A percentile compares a stretch with the other conserved stretches of the same genome.
phyloP scores from a whole-genome alignment of 2,329 filamentous ascomycete genomes.

The Trichoderma guizhouense region DNA sequence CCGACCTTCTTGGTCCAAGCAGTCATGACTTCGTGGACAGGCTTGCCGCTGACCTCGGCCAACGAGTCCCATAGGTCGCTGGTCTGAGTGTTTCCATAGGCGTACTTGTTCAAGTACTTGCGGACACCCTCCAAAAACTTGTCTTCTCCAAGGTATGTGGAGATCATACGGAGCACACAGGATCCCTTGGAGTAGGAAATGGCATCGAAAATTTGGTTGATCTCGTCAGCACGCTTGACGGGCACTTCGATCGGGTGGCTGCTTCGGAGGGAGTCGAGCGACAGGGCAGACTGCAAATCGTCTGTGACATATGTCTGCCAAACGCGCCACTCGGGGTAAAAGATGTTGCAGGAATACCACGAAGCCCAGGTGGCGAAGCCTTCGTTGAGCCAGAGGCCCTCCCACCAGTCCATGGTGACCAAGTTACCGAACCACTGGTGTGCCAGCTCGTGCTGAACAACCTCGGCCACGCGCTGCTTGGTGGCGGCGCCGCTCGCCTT shows the following conservation, averaged over 20 bases:
- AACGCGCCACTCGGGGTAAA: conserved; percentile 98
- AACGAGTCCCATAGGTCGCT: conserved; percentile 87
- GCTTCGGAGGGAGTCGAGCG: conserved; percentile 85
- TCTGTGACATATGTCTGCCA: conserved; percentile 96
- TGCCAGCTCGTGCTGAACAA: conserved; percentile 93
- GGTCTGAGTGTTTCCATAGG: conserved; percentile 93
- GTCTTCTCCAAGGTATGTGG: conserved; percentile 89
- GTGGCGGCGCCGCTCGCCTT: conserved; percentile 84
- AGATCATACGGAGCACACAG: conserved; percentile 94
- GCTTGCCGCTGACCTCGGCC: conserved; percentile 84
- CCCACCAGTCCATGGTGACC: conserved; percentile 99
- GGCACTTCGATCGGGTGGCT: conserved; percentile 96
- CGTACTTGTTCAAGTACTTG: conserved; percentile 89
- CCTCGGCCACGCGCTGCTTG: conserved; percentile 91
- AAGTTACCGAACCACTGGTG: conserved; percentile 99
- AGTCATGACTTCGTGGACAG: conserved; percentile 85
- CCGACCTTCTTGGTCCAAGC: conserved; percentile 98
- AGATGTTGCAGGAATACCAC: conserved; percentile 80
- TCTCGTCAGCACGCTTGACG: conserved; percentile 90
- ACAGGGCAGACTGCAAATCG: conserved; percentile 82
- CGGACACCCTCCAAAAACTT: conserved; percentile 89
- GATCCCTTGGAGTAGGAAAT: conserved; percentile 98
- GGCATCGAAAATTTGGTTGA: conserved; percentile 97
- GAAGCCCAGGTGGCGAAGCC: conserved; percentile 65
- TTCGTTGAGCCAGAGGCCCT: conserved; percentile 94